Evolutionary conservation across 2,329 filamentous ascomycete genomes (phyloP).

Genomic region (Beauveria asiatica): DNA sequence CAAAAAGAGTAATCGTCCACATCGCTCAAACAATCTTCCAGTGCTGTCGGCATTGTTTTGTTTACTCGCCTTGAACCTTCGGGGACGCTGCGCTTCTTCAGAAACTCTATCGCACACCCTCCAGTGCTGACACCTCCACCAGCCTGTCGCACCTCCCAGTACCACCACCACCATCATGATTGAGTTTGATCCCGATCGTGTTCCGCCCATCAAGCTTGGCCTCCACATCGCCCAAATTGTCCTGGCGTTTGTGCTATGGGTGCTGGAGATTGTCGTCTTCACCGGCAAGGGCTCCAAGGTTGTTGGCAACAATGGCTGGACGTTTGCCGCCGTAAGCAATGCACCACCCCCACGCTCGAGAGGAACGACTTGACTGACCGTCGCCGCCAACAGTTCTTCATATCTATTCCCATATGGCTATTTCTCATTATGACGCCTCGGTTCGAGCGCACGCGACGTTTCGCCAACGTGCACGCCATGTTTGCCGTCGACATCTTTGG

Average conservation of each 20-base stretch:
- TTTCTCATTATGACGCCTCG: conserved; percentile 58
- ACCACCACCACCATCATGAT: conserved; percentile 29
- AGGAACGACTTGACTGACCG: conserved; percentile 2
- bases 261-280: conserved; percentile 53
- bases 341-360: neutral
- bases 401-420: conserved; percentile 55
- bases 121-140: neutral
- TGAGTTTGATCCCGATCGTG: conserved; percentile 44
- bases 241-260: conserved; percentile 47
- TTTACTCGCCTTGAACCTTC: neutral
- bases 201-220: conserved; percentile 48
- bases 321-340: conserved; percentile 51
- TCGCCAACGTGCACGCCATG: conserved; percentile 56
- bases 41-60: neutral
- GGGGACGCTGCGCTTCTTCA: neutral
- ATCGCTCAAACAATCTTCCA: neutral
- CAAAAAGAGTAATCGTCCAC: neutral
- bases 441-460: conserved; percentile 51
- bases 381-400: conserved; percentile 46
- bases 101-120: neutral
- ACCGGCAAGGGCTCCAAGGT: conserved; percentile 38
- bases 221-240: conserved; percentile 49
- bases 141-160: neutral
- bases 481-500: conserved; percentile 49
- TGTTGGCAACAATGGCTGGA: conserved; percentile 53